A percentile compares a stretch with the other conserved stretches of the same genome.
These are phyloP conservation scores for Nigrospora oryzae DNA, from an alignment of 2,329 filamentous ascomycete species.

Conservation along the genomic window DNA sequence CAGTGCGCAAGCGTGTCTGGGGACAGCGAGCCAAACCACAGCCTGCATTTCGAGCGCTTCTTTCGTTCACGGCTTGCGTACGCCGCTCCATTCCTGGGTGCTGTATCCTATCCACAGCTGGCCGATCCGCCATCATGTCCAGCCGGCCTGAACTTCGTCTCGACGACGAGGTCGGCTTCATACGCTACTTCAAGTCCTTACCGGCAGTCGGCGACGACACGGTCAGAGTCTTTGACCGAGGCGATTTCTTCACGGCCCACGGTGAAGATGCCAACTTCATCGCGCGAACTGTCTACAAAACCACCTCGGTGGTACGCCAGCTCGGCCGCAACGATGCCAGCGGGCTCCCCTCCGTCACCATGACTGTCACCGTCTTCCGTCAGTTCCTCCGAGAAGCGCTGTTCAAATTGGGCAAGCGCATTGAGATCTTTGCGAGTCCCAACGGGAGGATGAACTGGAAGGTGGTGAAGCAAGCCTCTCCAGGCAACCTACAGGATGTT, in stretches of 20 bases:
- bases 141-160: constrained; percentile 43
- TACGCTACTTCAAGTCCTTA: constrained; percentile 89
- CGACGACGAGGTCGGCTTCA: constrained; percentile 95
- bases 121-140: constrained; percentile 1
- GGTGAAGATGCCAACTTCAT: constrained; percentile 79
- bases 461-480: constrained; percentile 82
- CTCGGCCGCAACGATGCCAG: constrained; percentile 76
- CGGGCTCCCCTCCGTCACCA: constrained; percentile 86
- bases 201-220: constrained; percentile 63
- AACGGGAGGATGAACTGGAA: constrained; percentile 86
- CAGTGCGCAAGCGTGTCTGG: too few relatives aligned
- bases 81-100: too few relatives aligned
- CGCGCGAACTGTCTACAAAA: constrained; percentile 86
- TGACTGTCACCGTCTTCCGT: constrained; percentile 90
- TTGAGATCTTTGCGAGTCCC: constrained; percentile 80
- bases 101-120: too few relatives aligned
- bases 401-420: constrained; percentile 79
- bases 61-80: too few relatives aligned
- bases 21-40: too few relatives aligned
- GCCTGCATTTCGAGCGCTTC: too few relatives aligned
- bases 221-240: constrained; percentile 85
- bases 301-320: constrained; percentile 87
- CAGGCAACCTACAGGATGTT: constrained; percentile 92
- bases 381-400: constrained; percentile 93
- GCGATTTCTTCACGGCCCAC: constrained; percentile 94